A percentile compares a stretch with the other conserved stretches of the same genome.
Evolutionary conservation across 129 eudicot species (phyloP).

Genomic region (Pseudognaphalium luteoalbum): DNA sequence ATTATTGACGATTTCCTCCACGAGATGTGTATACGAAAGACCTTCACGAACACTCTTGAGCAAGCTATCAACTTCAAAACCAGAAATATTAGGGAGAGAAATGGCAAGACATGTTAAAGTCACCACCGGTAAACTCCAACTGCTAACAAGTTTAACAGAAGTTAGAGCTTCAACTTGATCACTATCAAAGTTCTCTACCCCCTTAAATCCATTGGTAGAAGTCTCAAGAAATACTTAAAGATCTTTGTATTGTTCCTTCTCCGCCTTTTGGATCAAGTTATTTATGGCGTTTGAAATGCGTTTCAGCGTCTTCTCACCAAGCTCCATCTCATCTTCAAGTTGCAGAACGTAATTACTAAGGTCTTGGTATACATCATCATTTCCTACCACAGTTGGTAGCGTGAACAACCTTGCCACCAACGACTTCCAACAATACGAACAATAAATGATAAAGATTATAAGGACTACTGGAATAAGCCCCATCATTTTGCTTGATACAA

Average conservation of each 20-base stretch:
- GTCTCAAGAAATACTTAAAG: neutral
- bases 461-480: neutral
- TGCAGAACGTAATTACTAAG: neutral
- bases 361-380: neutral
- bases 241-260: neutral
- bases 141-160: slow-evolving; percentile 9
- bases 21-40: neutral
- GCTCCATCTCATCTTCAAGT: slow-evolving; percentile 1
- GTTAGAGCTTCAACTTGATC: slow-evolving; percentile 5
- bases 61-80: neutral
- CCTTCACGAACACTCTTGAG: slow-evolving; percentile 8
- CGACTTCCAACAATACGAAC: neutral
- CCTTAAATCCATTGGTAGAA: neutral
- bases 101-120: slow-evolving; percentile 4
- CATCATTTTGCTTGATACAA: slow-evolving; percentile 6
- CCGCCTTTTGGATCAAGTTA: slow-evolving; percentile 4
- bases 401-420: neutral
- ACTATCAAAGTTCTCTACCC: slow-evolving; percentile 13
- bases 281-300: neutral
- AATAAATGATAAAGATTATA: neutral
- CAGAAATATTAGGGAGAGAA: neutral
- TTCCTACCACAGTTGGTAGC: neutral
- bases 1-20: slow-evolving; percentile 5
- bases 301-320: neutral
- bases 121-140: slow-evolving; percentile 13